Evolutionary conservation across 2,329 filamentous ascomycete species (phyloP).

Genomic region (Alternaria longipes): DNA sequence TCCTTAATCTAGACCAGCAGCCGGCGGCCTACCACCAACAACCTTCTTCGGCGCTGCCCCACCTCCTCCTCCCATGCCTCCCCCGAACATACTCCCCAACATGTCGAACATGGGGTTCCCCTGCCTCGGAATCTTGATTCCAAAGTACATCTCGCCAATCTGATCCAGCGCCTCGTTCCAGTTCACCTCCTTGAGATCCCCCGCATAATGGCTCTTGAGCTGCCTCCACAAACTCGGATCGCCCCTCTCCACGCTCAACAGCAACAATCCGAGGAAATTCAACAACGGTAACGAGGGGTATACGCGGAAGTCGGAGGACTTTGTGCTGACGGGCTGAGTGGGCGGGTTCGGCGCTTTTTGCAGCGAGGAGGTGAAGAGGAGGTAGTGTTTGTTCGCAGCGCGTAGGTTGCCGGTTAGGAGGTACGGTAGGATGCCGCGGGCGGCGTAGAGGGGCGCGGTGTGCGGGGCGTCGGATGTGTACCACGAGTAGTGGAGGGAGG

Average conservation of each 20-base stretch:
- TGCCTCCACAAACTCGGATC: slow-evolving; percentile 81
- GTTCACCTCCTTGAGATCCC: slow-evolving; percentile 77
- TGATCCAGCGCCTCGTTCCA: slow-evolving; percentile 85
- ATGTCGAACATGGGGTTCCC: slow-evolving; percentile 95
- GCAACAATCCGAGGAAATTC: slow-evolving; percentile 88
- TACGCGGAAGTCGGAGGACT: slow-evolving; percentile 76
- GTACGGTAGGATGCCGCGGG: slow-evolving; percentile 88
- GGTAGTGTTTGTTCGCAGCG: slow-evolving; percentile 83
- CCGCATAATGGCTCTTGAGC: slow-evolving; percentile 81
- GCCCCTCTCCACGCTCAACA: slow-evolving; percentile 84
- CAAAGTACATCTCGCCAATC: slow-evolving; percentile 97
- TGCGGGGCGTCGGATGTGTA: slow-evolving; percentile 89
- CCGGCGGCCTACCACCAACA: slow-evolving; percentile 44
- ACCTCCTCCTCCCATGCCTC: slow-evolving; percentile 65
- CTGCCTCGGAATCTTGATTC: slow-evolving; percentile 85
- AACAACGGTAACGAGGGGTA: slow-evolving; percentile 93
- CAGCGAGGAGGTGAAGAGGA: slow-evolving; percentile 76
- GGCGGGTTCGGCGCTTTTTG: slow-evolving; percentile 70
- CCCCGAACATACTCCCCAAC: slow-evolving; percentile 95
- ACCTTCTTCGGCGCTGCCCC: slow-evolving; percentile 55
- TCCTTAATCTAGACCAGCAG: slow-evolving; percentile 50
- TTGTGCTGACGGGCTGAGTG: slow-evolving; percentile 81
- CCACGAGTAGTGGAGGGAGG: slow-evolving; percentile 90
- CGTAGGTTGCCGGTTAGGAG: slow-evolving; percentile 89
- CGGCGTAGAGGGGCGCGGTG: slow-evolving; percentile 85